These are phyloP conservation scores for Artemisia argyi DNA, from an alignment of 129 eudicot genomes.

Conservation along the genomic window DNA sequence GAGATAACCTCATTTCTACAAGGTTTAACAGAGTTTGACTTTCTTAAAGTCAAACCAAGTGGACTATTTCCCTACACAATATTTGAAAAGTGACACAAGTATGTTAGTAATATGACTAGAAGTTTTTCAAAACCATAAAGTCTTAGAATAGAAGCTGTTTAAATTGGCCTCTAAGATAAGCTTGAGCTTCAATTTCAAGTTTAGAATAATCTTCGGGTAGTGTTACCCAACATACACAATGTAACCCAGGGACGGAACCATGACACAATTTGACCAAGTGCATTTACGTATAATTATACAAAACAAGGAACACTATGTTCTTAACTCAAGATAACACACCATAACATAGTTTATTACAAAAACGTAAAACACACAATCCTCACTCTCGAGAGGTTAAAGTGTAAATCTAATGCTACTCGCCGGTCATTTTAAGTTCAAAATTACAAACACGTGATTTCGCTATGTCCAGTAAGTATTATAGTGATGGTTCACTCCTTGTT, in stretches of 20 bases:
- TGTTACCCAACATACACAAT: too few relatives aligned
- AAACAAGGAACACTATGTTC: too few relatives aligned
- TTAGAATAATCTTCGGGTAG: too few relatives aligned
- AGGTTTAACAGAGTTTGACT: constrained; percentile 45
- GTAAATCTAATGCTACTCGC: constrained; percentile 10
- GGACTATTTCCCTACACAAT: constrained; percentile 36
- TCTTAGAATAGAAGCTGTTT: too few relatives aligned
- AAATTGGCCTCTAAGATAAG: too few relatives aligned
- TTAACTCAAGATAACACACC: not conserved
- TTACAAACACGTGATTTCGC: constrained; percentile 1
- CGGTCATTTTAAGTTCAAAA: not conserved
- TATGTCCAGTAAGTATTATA: constrained; percentile 19
- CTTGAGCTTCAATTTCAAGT: too few relatives aligned
- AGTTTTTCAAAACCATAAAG: too few relatives aligned
- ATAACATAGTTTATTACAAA: not conserved
- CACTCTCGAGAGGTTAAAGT: constrained; percentile 20
- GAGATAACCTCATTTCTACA: constrained; percentile 34
- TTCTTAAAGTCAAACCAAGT: constrained; percentile 55
- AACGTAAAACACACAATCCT: constrained; percentile 17
- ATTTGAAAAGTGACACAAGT: not conserved
- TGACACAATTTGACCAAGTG: too few relatives aligned
- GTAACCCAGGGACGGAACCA: too few relatives aligned
- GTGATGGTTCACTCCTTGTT: constrained; percentile 7
- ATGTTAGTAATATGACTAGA: too few relatives aligned
- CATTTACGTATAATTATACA: too few relatives aligned